A percentile compares a stretch with the other conserved stretches of the same genome.
Conservation (phyloP, 352 stramenopile genomes). For the Peronospora destructor region DNA sequence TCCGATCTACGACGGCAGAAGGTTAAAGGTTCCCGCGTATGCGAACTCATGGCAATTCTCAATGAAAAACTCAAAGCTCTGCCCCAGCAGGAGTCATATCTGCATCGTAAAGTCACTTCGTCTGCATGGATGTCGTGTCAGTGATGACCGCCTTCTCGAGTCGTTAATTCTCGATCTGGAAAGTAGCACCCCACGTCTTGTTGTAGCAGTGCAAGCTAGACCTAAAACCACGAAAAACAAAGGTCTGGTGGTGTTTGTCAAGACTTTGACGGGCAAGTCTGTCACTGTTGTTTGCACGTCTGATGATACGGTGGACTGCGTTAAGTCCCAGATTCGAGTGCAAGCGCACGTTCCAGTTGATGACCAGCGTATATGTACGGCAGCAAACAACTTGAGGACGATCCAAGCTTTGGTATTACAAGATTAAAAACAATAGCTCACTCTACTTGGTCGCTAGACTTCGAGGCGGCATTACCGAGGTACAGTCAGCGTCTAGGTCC, state of each 20-base stretch:
- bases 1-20: not conserved
- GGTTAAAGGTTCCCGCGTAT: not conserved
- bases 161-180: not conserved
- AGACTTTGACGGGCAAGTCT: not conserved
- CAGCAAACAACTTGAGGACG: not conserved
- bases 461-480: not conserved
- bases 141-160: not conserved
- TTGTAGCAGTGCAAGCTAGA: not conserved
- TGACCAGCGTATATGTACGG: slow-evolving; percentile 7
- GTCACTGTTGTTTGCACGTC: not conserved
- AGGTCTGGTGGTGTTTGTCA: not conserved
- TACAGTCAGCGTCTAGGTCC: not conserved
- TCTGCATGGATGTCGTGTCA: not conserved
- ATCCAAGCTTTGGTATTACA: slow-evolving; percentile 4
- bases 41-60: slow-evolving; percentile 1
- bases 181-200: slow-evolving; percentile 1
- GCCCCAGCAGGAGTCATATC: not conserved
- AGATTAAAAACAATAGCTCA: not conserved
- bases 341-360: slow-evolving; percentile 1
- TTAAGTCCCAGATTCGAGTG: slow-evolving; percentile 9
- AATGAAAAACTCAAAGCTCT: not conserved
- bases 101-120: not conserved
- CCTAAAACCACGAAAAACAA: not conserved
- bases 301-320: slow-evolving; percentile 3
- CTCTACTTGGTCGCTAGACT: not conserved